Evolutionary conservation across 2,329 filamentous ascomycete species (phyloP), one percentile per base, ranked within the genome.

Genomic region (Epichloe baconii): DNA sequence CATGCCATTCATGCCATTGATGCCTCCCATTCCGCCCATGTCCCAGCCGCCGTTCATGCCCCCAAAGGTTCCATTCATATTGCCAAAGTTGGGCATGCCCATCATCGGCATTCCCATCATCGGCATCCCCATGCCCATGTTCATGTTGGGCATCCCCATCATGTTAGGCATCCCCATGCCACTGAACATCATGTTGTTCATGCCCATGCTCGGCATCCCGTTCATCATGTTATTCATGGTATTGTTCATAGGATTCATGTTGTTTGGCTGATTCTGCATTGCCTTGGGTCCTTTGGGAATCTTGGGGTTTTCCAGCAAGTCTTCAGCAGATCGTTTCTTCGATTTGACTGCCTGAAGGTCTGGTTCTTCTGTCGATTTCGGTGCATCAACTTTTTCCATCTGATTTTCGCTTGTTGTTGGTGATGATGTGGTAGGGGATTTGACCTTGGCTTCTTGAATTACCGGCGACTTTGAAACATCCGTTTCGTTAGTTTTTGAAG

Each of bases 261-360:
- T 68, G 19, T 38, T 41, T 51, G 75, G 73, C 47, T 75, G 75
- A 62, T 68, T 75, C 58, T 77, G 78, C 80, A 82, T 85, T 38
- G 77, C 80, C 63, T 80, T 81, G 2, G 80, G 81, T 0, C 74
- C 80, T 59, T 83, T 84, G 44, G 80, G 78, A 41, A 83, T 78
- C 61, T 78, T 79, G 41, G 78, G 77, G 57, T 84, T 82, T 58
- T 82, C 79, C 6, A 77, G 69, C 35, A 75, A 75, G 49, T 89
- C 84, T 37, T 91, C 88, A 14, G 89, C 88, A 11, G 85, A 78
- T 21, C 93, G 82, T 71, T 97, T 98, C 70, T 86, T 93, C 26
- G 79, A 71, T 52, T 68, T 68, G 49, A 51, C 54, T 26, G 65
- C 62, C 26, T 66, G 61, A 4, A 59, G 62, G 55, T 60, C 67